phyloP scores from a whole-genome alignment of 352 stramenopile genomes.

The Phytopythium oedochilum region DNA sequence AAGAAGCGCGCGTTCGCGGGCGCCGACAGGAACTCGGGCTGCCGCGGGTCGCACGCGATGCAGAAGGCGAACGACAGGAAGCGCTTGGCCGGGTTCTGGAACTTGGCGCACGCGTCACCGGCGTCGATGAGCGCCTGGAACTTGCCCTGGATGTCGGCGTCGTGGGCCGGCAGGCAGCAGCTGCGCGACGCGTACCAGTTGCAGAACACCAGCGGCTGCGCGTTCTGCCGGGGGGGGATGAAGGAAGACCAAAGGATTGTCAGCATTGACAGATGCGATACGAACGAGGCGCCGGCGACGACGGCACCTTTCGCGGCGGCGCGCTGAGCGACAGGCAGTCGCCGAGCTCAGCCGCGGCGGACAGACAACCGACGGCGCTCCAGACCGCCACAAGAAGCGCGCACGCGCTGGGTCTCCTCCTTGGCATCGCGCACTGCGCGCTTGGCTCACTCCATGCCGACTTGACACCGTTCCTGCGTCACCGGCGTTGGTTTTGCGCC shows the following conservation, averaged over 20 bases:
- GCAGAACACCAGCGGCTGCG: constrained; percentile 63
- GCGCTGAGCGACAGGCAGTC: constrained; percentile 25
- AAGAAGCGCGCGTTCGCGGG: constrained; percentile 60
- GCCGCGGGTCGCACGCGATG: constrained; percentile 35
- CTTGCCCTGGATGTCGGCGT: constrained; percentile 53
- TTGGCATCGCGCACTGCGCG: neutral
- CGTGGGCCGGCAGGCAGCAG: constrained; percentile 65
- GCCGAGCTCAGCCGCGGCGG: too few species aligned
- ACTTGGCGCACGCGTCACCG: constrained; percentile 61
- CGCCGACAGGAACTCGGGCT: constrained; percentile 29
- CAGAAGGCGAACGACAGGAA: constrained; percentile 42
- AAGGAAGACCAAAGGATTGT: too few species aligned
- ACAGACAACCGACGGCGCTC: too few species aligned
- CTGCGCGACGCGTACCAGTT: constrained; percentile 61
- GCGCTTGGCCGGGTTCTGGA: constrained; percentile 58
- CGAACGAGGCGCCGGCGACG: too few species aligned
- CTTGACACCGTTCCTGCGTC: neutral
- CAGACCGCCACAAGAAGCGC: too few species aligned
- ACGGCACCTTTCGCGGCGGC: constrained; percentile 16
- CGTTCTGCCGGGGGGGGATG: too few species aligned
- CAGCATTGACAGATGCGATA: too few species aligned
- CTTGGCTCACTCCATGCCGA: neutral
- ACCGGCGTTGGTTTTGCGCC: neutral
- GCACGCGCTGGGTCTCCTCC: neutral
- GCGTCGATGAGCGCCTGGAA: constrained; percentile 63